phyloP scores from a whole-genome alignment of 2,329 filamentous ascomycete species.

The Atkinsonella texensis region DNA sequence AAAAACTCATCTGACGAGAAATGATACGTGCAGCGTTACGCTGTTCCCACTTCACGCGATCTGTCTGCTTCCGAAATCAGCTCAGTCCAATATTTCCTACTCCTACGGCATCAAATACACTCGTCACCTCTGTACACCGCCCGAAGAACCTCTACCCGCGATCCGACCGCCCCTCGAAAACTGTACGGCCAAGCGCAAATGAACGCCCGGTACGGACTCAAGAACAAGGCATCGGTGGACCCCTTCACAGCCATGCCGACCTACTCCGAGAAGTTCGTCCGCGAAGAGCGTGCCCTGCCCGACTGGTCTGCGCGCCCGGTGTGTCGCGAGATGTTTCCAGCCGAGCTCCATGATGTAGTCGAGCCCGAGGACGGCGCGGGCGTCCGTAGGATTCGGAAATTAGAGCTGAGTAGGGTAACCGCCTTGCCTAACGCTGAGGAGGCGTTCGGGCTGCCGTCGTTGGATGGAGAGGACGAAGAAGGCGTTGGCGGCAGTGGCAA shows the following conservation, averaged over 20 bases:
- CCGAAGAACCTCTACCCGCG: constrained; percentile 29
- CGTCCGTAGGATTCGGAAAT: constrained; percentile 29
- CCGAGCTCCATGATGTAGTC: constrained; percentile 42
- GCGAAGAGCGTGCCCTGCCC: constrained; percentile 39
- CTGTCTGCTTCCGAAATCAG: constrained; percentile 33
- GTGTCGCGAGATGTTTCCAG: constrained; percentile 41
- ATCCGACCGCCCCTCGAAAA: constrained; percentile 27
- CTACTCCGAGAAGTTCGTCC: constrained; percentile 43
- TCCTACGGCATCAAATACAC: constrained; percentile 45
- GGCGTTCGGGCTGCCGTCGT: constrained; percentile 29
- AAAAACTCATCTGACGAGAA: not conserved
- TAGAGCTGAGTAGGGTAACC: constrained; percentile 35
- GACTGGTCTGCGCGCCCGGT: constrained; percentile 40
- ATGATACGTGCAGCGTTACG: constrained; percentile 29
- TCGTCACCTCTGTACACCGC: constrained; percentile 44
- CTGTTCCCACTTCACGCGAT: constrained; percentile 32
- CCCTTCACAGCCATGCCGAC: constrained; percentile 47
- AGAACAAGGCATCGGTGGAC: constrained; percentile 43
- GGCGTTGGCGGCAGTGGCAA: constrained; percentile 17
- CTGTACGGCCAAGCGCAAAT: constrained; percentile 46
- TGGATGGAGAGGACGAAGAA: constrained; percentile 19
- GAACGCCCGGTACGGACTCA: constrained; percentile 43
- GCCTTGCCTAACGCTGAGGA: constrained; percentile 39
- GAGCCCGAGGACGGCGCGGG: constrained; percentile 30
- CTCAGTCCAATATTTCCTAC: constrained; percentile 38